Conservation (phyloP, 768 basidiomycete species). For the Cystofilobasidium ferigula region DNA sequence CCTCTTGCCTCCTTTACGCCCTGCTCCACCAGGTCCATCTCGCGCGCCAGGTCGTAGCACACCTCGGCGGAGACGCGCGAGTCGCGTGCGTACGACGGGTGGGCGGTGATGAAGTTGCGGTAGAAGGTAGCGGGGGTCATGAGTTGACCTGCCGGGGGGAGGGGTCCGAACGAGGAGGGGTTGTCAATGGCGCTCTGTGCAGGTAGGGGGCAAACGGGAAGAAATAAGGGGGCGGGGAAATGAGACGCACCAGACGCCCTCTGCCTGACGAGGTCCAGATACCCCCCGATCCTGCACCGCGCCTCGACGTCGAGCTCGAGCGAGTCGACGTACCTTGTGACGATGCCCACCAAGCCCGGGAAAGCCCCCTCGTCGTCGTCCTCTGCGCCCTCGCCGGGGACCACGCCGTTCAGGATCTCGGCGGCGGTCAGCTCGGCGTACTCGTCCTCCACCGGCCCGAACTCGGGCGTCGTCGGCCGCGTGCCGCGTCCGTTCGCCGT, state of each 20-base stretch:
- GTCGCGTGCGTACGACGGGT: slow-evolving; percentile 83
- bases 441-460: slow-evolving; percentile 48
- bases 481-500: neutral
- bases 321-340: slow-evolving; percentile 73
- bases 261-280: slow-evolving; percentile 64
- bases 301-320: slow-evolving; percentile 61
- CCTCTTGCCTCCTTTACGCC: neutral
- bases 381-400: slow-evolving; percentile 48
- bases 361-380: no score
- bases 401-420: slow-evolving; percentile 92
- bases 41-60: slow-evolving; percentile 59
- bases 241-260: slow-evolving; percentile 61
- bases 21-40: slow-evolving; percentile 13
- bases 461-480: slow-evolving; percentile 5
- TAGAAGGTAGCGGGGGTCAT: slow-evolving; percentile 88
- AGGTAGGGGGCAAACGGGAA: slow-evolving; percentile 6
- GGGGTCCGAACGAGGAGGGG: neutral
- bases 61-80: slow-evolving; percentile 85
- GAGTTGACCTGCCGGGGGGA: slow-evolving; percentile 50
- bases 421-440: slow-evolving; percentile 85
- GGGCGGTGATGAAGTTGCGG: slow-evolving; percentile 74
- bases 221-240: neutral
- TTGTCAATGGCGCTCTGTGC: no score
- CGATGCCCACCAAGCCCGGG: slow-evolving; percentile 69
- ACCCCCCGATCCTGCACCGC: slow-evolving; percentile 52